Evolutionary conservation across 805 yeast genomes (phyloP), one percentile per base, ranked within the genome.

Genomic region (Cyberlindnera americana): DNA sequence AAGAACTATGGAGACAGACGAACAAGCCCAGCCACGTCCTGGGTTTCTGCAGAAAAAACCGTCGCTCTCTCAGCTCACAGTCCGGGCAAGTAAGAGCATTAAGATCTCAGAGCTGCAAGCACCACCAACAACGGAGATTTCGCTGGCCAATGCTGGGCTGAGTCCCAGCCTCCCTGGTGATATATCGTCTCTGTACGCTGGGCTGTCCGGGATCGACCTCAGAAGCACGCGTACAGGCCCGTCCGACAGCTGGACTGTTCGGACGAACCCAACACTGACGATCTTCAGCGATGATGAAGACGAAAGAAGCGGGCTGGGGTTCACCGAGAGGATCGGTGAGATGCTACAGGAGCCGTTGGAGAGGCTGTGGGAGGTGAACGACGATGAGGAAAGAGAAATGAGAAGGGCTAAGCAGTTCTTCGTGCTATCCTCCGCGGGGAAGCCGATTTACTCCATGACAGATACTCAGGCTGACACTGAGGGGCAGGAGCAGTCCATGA

Each of bases 351-450:
- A 51, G 8, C 37, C 52, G 14, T 43, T 48, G 15, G 49, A 13
- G 13, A 14, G 17, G 49, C 45, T 6, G 10, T 46, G 37, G 43
- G 44, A 33, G 5, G 32, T 28, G 37, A 41, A 29, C 15, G 48
- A 43, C 7, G 48, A 41, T 26, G 46, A 28, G 28, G 50, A 41
- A 33, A 39, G 41, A 15, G 43, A 43, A 13, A 41, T 40, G 27
- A 33, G 38, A 17, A 38, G 38, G 12, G 33, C 35, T 3, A 88
- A 87, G 57, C 95, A 88, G 44, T 85, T 83, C 54, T 83, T 86
- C 50, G 75, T 89, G 3, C 65, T 89, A 9, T 84, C 95, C 0
- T 66, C 80, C 2, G 95, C 96, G 1, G 96, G 96, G 0, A 89
- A 89, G 57, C 95, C 95, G 2, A 81, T 89, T 6, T 89, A 83